phyloP scores from a whole-genome alignment of 352 stramenopile genomes.

The Salisapilia sapeloensis region DNA sequence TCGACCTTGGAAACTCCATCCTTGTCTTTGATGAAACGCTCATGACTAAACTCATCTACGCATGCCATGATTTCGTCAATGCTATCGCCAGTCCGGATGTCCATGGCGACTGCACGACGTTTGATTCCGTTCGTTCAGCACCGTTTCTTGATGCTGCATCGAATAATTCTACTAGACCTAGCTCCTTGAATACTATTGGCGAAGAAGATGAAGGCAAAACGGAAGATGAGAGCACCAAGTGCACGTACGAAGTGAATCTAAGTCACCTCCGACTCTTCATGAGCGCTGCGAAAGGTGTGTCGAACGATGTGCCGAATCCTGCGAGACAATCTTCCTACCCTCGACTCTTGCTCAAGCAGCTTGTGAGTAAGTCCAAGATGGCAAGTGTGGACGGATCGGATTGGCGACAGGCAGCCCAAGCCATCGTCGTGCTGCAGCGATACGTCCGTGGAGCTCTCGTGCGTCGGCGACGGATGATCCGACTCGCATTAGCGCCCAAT shows the following conservation, averaged over 20 bases:
- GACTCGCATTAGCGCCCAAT: slow-evolving; percentile 26
- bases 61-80: slow-evolving; percentile 41
- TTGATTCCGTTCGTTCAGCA: not conserved
- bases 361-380: slow-evolving; percentile 34
- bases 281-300: slow-evolving; percentile 30
- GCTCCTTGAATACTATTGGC: slow-evolving; percentile 5
- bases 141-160: not conserved
- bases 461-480: slow-evolving; percentile 43
- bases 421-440: slow-evolving; percentile 63
- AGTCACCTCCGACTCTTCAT: slow-evolving; percentile 52
- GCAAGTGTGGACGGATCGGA: slow-evolving; percentile 23
- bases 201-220: not conserved
- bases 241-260: slow-evolving; percentile 58
- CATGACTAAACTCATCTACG: slow-evolving; percentile 30
- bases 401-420: slow-evolving; percentile 48
- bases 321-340: slow-evolving; percentile 50
- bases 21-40: slow-evolving; percentile 59
- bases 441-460: slow-evolving; percentile 66
- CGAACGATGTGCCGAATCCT: slow-evolving; percentile 4
- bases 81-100: slow-evolving; percentile 42
- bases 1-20: slow-evolving; percentile 45
- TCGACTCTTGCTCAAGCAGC: slow-evolving; percentile 47
- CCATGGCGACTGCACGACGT: too few species aligned
- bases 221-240: slow-evolving; percentile 11
- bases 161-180: slow-evolving; percentile 2